phyloP scores from a whole-genome alignment of 108 stramenopile species.

The Pseudonitzschia multistriata region DNA sequence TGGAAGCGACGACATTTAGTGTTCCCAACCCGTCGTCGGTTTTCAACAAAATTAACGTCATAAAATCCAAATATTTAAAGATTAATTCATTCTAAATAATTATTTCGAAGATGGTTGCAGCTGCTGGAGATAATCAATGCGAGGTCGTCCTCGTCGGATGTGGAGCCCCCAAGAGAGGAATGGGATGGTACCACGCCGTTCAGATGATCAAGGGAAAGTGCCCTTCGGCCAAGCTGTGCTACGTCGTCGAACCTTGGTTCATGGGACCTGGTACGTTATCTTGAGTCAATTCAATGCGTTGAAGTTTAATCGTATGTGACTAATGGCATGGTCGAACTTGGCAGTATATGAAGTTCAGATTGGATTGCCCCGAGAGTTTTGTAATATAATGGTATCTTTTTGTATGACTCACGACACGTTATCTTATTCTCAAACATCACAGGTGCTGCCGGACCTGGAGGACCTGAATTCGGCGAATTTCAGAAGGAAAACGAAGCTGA shows the following conservation, averaged over 20 bases:
- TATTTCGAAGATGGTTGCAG: constrained; percentile 45
- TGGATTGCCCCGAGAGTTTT: neutral
- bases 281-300: neutral
- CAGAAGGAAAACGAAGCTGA: constrained; percentile 57
- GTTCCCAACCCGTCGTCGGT: neutral
- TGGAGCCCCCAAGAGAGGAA: constrained; percentile 60
- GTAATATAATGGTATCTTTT: neutral
- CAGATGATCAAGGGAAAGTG: constrained; percentile 81
- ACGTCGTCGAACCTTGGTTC: constrained; percentile 91
- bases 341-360: neutral
- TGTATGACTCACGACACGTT: neutral
- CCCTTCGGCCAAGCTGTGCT: constrained; percentile 80
- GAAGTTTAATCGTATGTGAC: neutral
- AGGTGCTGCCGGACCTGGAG: constrained; percentile 76
- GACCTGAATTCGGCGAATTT: constrained; percentile 80
- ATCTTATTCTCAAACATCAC: neutral
- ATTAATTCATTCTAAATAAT: constrained; percentile 2
- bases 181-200: constrained; percentile 91
- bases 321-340: neutral
- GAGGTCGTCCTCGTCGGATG: constrained; percentile 75
- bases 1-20: neutral
- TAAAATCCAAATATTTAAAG: no score
- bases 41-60: no score
- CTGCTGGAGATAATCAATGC: constrained; percentile 50
- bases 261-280: constrained; percentile 66